These are phyloP conservation scores for Margaritispora aquatica DNA, from an alignment of 495 filamentous ascomycete genomes.

Conservation along the genomic window DNA sequence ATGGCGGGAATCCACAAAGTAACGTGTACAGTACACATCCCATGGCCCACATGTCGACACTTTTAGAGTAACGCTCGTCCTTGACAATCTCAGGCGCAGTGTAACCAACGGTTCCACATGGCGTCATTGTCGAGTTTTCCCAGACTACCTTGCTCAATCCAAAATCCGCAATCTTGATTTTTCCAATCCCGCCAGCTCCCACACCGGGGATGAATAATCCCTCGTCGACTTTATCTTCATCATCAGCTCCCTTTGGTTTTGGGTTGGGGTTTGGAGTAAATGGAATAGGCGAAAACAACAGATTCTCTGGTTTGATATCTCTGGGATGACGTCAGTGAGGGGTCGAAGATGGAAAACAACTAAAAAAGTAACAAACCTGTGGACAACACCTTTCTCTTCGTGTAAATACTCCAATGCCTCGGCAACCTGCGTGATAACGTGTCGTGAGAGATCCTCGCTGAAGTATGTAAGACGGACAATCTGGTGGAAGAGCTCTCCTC, in stretches of 20 bases:
- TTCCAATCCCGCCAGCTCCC: slow-evolving; percentile 88
- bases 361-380: slow-evolving; percentile 64
- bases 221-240: slow-evolving; percentile 97
- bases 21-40: slow-evolving; percentile 96
- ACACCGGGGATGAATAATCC: slow-evolving; percentile 82
- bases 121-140: slow-evolving; percentile 99
- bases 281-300: slow-evolving; percentile 83
- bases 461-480: slow-evolving; percentile 98
- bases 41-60: slow-evolving; percentile 98
- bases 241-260: slow-evolving; percentile 70
- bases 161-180: slow-evolving; percentile 97
- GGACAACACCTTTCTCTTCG: slow-evolving; percentile 90
- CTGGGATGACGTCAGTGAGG: slow-evolving; percentile 41
- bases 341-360: not conserved
- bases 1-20: slow-evolving; percentile 94
- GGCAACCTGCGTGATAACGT: slow-evolving; percentile 91
- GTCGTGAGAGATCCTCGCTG: slow-evolving; percentile 88
- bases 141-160: slow-evolving; percentile 96
- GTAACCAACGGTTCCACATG: slow-evolving; percentile 96
- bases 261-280: slow-evolving; percentile 76
- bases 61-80: slow-evolving; percentile 97
- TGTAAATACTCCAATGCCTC: slow-evolving; percentile 91
- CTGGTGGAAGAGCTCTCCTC: slow-evolving; percentile 96
- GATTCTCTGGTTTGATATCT: slow-evolving; percentile 98
- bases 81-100: slow-evolving; percentile 99